Conservation (phyloP, 2,329 filamentous ascomycete genomes). For the Apiospora malaysiana region DNA sequence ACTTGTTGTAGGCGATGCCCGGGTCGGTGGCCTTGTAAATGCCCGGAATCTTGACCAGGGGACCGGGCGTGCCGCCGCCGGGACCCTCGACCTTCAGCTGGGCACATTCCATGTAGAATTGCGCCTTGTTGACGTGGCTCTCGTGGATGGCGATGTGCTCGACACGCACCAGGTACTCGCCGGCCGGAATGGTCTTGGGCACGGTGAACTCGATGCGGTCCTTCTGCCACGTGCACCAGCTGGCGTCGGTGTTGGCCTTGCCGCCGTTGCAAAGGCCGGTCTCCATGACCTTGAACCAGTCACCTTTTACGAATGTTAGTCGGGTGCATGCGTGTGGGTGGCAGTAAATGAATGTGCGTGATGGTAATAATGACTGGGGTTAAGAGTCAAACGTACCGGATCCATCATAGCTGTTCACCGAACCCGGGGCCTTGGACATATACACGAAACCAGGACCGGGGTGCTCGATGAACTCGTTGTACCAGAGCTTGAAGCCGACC, state of each 20-base stretch:
- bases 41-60: conserved; percentile 49
- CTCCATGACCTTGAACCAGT: conserved; percentile 42
- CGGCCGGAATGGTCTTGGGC: conserved; percentile 41
- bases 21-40: conserved; percentile 32
- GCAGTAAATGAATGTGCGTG: too few species aligned
- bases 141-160: conserved; percentile 54
- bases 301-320: conserved; percentile 25
- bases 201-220: conserved; percentile 38
- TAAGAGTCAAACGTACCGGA: too few species aligned
- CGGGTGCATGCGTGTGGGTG: too few species aligned
- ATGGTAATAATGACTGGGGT: too few species aligned
- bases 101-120: conserved; percentile 51
- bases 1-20: conserved; percentile 27
- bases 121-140: conserved; percentile 31
- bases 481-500: conserved; percentile 55
- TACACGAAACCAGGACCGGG: conserved; percentile 50
- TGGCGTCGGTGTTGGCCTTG: conserved; percentile 23
- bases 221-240: conserved; percentile 29
- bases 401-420: conserved; percentile 16
- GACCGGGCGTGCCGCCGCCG: conserved; percentile 43
- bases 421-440: conserved; percentile 45
- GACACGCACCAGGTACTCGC: conserved; percentile 48
- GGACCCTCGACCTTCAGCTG: conserved; percentile 48
- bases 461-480: conserved; percentile 55
- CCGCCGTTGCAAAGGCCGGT: conserved; percentile 32